Evolutionary conservation across 768 basidiomycete species (phyloP), one percentile per base, ranked within the genome.

Genomic region (Lentinula sp.): DNA sequence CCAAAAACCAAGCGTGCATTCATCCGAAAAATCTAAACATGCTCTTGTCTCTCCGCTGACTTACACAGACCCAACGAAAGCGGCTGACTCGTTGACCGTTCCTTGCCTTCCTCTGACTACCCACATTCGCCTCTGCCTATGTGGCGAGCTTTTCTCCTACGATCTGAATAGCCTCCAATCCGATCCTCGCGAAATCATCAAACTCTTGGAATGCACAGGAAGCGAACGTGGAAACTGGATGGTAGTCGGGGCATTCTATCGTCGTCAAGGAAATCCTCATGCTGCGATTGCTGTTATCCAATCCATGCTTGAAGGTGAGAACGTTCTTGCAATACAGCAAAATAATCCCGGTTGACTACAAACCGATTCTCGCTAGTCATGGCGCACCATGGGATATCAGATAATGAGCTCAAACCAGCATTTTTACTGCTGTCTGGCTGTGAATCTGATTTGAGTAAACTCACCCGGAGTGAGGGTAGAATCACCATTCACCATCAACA

Each of bases 201-300:
- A 74, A 43, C 67, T 84, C 9, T 72, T 87, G 5, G 78, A 75
- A 60, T 62, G 69, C 4, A 76, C 80, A 2, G 69, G 70, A 5
- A 77, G 77, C 49, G 82, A 82, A 63, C 74, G 78, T 53, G 81
- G 76, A 32, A 80, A 75, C 61, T 86, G 84, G 82, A 80, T 86
- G 76, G 71, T 79, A 11, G 80, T 83, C 16, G 84, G 72, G 5
- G 82, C 78, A 1, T 74, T 76, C 63, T 85, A 84, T 70, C 80
- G 84, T 52, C 73, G 81, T 23, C 73, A 65, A 28, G 78, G 79
- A n/a, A 77, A 81, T 56, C 66, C 76, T n/a, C 31, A 57, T 7
- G 76, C 78, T 42, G 83, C 84, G 1, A 70, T 80, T 34, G 66
- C 67, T 3, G 77, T 85, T 9, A 64, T 81, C 31, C 69, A 73